A percentile compares a stretch with the other conserved stretches of the same genome.
phyloP scores from a whole-genome alignment of 257 asterid species.

The Solanum virginianum region DNA sequence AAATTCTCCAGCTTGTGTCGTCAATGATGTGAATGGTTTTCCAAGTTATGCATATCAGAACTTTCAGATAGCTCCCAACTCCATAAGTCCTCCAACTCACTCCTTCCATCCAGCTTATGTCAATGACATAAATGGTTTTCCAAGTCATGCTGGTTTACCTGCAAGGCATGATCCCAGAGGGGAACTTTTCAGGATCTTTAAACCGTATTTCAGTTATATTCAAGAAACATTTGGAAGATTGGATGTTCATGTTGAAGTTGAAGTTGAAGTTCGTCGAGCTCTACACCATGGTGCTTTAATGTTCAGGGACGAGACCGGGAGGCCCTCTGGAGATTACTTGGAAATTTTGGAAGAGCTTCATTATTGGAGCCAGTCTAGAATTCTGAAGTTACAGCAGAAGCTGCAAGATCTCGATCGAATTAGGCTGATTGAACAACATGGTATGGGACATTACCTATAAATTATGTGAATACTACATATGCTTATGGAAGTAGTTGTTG shows the following conservation, averaged over 20 bases:
- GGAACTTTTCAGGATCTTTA: slow-evolving; percentile 22
- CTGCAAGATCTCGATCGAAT: slow-evolving; percentile 1
- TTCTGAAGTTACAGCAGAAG: slow-evolving; percentile 8
- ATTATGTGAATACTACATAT: background rate
- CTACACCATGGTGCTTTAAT: slow-evolving; percentile 18
- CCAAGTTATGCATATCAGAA: background rate
- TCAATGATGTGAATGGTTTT: background rate
- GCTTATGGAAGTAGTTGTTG: background rate
- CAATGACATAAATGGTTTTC: background rate
- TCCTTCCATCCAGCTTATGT: background rate
- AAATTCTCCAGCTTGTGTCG: background rate
- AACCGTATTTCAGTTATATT: slow-evolving; percentile 18
- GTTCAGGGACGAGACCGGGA: slow-evolving; percentile 8
- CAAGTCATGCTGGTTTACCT: background rate
- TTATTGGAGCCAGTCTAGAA: slow-evolving; percentile 19
- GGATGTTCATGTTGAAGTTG: slow-evolving; percentile 2
- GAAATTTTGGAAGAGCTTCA: slow-evolving; percentile 32
- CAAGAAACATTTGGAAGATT: slow-evolving; percentile 28
- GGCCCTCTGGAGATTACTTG: slow-evolving; percentile 16
- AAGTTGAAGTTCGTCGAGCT: slow-evolving; percentile 8
- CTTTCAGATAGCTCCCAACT: background rate
- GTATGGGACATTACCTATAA: background rate
- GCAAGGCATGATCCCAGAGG: background rate
- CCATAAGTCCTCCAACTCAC: background rate
- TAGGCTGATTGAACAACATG: background rate